Conservation (phyloP, 208 protist species). For the Sergeia podlipaevii region DNA sequence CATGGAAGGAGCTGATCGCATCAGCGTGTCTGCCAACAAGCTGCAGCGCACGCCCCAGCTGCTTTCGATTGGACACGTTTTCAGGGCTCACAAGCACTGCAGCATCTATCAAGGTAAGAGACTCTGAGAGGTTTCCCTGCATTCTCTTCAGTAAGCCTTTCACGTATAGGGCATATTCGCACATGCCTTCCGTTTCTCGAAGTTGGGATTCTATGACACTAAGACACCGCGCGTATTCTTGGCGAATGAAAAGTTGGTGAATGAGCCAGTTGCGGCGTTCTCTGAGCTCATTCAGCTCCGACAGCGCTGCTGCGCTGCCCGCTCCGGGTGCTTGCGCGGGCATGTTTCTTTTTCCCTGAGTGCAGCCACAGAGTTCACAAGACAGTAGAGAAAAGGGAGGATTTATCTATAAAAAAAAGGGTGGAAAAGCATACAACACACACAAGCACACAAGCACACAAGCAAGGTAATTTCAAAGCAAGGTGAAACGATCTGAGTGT, state of each 20-base stretch:
- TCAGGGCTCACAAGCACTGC: slow-evolving; percentile 88
- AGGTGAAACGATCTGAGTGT: too few species aligned
- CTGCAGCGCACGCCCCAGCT: slow-evolving; percentile 88
- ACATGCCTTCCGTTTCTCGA: slow-evolving; percentile 64
- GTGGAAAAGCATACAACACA: neutral
- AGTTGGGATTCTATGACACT: slow-evolving; percentile 89
- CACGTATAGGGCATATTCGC: slow-evolving; percentile 91
- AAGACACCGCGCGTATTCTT: slow-evolving; percentile 89
- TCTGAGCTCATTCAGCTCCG: slow-evolving; percentile 37
- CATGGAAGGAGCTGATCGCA: slow-evolving; percentile 87
- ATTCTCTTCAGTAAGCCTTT: slow-evolving; percentile 91
- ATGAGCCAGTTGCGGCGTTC: slow-evolving; percentile 94
- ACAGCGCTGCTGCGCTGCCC: neutral
- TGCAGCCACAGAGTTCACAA: too few species aligned
- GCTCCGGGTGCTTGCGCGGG: neutral
- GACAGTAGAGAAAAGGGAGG: neutral
- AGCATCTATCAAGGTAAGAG: slow-evolving; percentile 90
- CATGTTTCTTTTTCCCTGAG: neutral
- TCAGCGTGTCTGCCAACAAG: slow-evolving; percentile 91
- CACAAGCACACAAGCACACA: neutral
- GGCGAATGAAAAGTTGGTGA: slow-evolving; percentile 88
- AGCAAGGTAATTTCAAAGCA: too few species aligned
- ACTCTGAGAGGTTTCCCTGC: slow-evolving; percentile 93
- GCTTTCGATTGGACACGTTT: slow-evolving; percentile 88
- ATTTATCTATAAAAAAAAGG: neutral